Evolutionary conservation across 192 early-diverging fungal species (phyloP).

Genomic region (Backusella morwellensis): DNA sequence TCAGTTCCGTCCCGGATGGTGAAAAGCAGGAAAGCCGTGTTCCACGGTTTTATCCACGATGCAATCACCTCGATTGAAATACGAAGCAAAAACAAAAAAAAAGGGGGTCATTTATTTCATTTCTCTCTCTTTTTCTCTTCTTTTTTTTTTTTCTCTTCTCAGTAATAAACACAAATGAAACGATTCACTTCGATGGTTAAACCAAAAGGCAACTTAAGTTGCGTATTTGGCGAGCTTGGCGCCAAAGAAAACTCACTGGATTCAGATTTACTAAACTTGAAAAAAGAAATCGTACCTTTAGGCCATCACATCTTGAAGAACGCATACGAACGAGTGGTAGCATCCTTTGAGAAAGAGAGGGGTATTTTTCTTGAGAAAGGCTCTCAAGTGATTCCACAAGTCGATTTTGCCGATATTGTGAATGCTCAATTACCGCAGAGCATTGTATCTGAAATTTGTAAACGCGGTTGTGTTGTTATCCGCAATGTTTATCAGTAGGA

Average conservation of each 20-base stretch:
- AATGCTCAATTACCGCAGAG: slow-evolving; percentile 13
- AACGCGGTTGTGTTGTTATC: slow-evolving; percentile 30
- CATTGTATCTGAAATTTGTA: slow-evolving; percentile 6
- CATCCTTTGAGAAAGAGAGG: slow-evolving; percentile 14
- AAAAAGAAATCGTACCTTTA: slow-evolving; percentile 14
- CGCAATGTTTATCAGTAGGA: slow-evolving; percentile 14
- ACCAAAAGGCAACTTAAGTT: slow-evolving; percentile 19
- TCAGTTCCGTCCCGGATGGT: no score
- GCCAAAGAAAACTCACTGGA: slow-evolving; percentile 8
- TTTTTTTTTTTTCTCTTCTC: background rate
- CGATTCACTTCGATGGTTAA: background rate
- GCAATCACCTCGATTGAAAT: background rate
- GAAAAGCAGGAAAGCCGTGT: background rate
- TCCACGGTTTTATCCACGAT: background rate
- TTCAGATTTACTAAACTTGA: slow-evolving; percentile 20
- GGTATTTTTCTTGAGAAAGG: slow-evolving; percentile 16
- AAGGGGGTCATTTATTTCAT: background rate
- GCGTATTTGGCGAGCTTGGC: slow-evolving; percentile 16
- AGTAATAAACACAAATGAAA: background rate
- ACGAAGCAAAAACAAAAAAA: background rate
- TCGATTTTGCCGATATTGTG: slow-evolving; percentile 20
- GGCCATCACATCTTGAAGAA: background rate
- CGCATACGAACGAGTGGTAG: slow-evolving; percentile 6
- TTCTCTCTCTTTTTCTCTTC: background rate
- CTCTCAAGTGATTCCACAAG: slow-evolving; percentile 19